These are phyloP conservation scores for Ustilaginoidea virens DNA, from an alignment of 2,329 filamentous ascomycete genomes.

Conservation along the genomic window DNA sequence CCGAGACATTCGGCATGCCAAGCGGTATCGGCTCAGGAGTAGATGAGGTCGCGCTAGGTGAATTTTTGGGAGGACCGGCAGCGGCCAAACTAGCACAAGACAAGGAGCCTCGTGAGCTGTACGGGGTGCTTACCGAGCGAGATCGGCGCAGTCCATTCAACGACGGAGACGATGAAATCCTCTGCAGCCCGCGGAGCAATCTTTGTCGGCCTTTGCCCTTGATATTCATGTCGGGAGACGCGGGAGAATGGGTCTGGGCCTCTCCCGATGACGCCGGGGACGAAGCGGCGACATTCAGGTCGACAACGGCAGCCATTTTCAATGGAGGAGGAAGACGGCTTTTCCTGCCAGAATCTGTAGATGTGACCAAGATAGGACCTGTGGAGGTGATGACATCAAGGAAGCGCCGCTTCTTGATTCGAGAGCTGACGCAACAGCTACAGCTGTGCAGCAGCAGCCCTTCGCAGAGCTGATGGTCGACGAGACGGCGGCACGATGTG, in stretches of 20 bases:
- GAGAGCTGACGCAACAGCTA: no score
- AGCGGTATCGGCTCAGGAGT: slow-evolving; percentile 27
- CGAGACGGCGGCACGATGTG: no score
- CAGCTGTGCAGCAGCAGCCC: no score
- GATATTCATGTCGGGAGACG: slow-evolving; percentile 12
- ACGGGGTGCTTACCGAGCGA: slow-evolving; percentile 52
- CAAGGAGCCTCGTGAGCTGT: slow-evolving; percentile 36
- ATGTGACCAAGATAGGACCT: no score
- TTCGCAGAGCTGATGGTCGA: no score
- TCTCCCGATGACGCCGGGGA: no score
- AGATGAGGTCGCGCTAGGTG: slow-evolving; percentile 13
- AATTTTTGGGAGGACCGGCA: slow-evolving; percentile 14
- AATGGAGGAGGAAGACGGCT: no score
- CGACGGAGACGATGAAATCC: slow-evolving; percentile 69
- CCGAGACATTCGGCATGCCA: slow-evolving; percentile 17
- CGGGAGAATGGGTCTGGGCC: slow-evolving; percentile 11
- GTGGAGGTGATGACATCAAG: no score
- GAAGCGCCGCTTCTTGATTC: no score
- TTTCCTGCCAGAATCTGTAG: no score
- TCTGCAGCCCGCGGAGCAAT: slow-evolving; percentile 58
- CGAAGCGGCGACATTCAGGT: no score
- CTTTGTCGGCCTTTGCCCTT: slow-evolving; percentile 56
- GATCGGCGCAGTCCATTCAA: slow-evolving; percentile 47
- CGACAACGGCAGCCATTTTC: no score
- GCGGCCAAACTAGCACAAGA: slow-evolving; percentile 39